A percentile compares a stretch with the other conserved stretches of the same genome.
These are phyloP conservation scores for Penicillium sp. DNA, from an alignment of 2,329 filamentous ascomycete genomes.

Conservation along the genomic window DNA sequence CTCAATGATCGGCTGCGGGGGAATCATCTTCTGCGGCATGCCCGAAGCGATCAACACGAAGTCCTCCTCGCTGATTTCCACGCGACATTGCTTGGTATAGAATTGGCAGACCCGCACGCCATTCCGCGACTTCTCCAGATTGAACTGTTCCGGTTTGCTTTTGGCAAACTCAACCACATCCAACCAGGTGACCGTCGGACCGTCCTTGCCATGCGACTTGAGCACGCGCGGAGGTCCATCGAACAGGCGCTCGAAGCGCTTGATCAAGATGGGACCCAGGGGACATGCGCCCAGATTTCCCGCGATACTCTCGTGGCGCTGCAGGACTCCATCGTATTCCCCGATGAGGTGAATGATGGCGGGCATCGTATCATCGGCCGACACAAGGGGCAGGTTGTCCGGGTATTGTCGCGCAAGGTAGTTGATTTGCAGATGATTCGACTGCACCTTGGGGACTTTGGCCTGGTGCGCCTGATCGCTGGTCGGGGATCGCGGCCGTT, in stretches of 20 bases:
- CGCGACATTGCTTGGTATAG: conserved; percentile 69
- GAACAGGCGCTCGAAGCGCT: conserved; percentile 79
- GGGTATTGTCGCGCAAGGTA: conserved; percentile 59
- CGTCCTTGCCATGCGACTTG: conserved; percentile 57
- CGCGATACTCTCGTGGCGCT: conserved; percentile 79
- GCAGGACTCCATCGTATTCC: conserved; percentile 79
- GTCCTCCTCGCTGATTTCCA: conserved; percentile 84
- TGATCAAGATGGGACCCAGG: conserved; percentile 73
- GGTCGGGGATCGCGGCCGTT: conserved; percentile 44
- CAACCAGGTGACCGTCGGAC: conserved; percentile 66
- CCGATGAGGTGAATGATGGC: conserved; percentile 66
- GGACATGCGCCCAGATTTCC: conserved; percentile 78
- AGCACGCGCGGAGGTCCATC: conserved; percentile 68
- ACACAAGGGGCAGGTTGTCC: conserved; percentile 57
- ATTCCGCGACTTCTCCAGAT: conserved; percentile 61
- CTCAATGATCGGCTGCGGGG: conserved; percentile 73
- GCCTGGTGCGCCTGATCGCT: conserved; percentile 38
- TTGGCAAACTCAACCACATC: conserved; percentile 81
- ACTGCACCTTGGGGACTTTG: conserved; percentile 51
- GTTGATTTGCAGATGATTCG: conserved; percentile 61
- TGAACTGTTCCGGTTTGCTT: conserved; percentile 71
- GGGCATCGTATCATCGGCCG: conserved; percentile 63
- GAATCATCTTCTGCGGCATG: conserved; percentile 73
- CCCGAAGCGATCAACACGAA: conserved; percentile 78
- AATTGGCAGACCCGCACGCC: conserved; percentile 72